Evolutionary conservation across 768 basidiomycete genomes (phyloP), one percentile per base, ranked within the genome.

Genomic region (Lactarius hengduanensis): DNA sequence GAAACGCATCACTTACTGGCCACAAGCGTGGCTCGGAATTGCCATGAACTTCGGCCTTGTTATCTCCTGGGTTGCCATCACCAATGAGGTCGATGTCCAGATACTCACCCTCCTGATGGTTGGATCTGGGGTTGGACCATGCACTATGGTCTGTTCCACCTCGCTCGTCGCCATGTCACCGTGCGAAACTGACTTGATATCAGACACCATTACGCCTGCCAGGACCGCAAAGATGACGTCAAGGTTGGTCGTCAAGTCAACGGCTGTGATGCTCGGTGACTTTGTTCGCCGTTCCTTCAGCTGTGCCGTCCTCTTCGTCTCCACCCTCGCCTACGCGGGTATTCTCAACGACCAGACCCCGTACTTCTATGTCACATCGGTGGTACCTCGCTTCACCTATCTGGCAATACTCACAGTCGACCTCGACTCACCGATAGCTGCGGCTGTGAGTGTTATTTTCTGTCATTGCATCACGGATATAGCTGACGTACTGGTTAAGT

Each of bases 171-270:
- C 18, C 28, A 26, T 3, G n/a, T 18, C 13, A 0, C 7, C 28
- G 32, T 3, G n/a, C n/a, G 16, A 15, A 36, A 18, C 60, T 70
- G 54, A 66, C 53, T 15, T 11, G 38, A 36, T 2, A 13, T 18
- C 22, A 75, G 81, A 90, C 73, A 88, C 87, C 4, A 86, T 89
- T 93, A 93, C 72, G 90, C 88, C 11, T 90, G 88, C 73, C 84
- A 91, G 78, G 90, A 93, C 73, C 87, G 88, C 61, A 76, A 80
- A 64, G 91, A 91, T 76, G 90, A 93, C 72, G 76, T 87, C 53
- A 83, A 84, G 62, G 86, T 84, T 65, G 88, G 88, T n/a, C 22
- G 86, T 91, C 28, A 85, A 86, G 66, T 91, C 89, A 6, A 92
- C 88, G 15, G 90, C 91, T 0, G 82, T 92, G 53, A 80, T 90